phyloP scores from a whole-genome alignment of 495 filamentous ascomycete genomes.

The Neurospora sp. region DNA sequence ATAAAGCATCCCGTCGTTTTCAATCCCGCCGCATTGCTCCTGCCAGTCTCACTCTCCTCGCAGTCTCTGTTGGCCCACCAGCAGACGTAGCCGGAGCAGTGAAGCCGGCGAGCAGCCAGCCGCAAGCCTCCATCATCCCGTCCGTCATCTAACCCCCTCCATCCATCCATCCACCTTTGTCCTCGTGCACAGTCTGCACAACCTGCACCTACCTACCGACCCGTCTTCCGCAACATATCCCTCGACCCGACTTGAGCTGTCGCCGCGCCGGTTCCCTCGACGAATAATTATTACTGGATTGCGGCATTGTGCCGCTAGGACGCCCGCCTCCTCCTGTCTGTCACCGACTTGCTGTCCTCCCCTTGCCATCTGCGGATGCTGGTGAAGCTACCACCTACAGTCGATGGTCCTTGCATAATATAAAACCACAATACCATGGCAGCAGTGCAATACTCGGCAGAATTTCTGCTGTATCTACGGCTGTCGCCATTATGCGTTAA shows the following conservation, averaged over 20 bases:
- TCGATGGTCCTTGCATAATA: slow-evolving; percentile 18
- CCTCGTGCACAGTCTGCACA: neutral
- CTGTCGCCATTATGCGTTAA: slow-evolving; percentile 78
- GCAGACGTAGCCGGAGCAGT: neutral
- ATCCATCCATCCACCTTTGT: neutral
- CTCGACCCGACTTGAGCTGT: neutral
- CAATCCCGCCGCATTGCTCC: neutral
- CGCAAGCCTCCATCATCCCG: neutral
- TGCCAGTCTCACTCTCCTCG: neutral
- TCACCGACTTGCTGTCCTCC: neutral
- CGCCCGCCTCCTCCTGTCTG: neutral
- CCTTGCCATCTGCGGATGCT: neutral
- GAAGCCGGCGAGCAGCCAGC: neutral
- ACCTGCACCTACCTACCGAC: neutral
- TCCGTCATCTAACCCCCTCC: neutral
- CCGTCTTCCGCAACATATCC: neutral
- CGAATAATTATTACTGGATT: neutral
- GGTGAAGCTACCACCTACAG: neutral
- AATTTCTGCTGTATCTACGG: slow-evolving; percentile 67
- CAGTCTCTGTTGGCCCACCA: neutral
- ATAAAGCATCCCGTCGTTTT: neutral
- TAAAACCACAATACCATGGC: slow-evolving; percentile 28
- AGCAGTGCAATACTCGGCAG: slow-evolving; percentile 56
- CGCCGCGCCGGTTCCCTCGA: neutral
- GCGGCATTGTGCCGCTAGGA: neutral